Conservation (phyloP, 257 asterid genomes). For the Cruciata laevipes region DNA sequence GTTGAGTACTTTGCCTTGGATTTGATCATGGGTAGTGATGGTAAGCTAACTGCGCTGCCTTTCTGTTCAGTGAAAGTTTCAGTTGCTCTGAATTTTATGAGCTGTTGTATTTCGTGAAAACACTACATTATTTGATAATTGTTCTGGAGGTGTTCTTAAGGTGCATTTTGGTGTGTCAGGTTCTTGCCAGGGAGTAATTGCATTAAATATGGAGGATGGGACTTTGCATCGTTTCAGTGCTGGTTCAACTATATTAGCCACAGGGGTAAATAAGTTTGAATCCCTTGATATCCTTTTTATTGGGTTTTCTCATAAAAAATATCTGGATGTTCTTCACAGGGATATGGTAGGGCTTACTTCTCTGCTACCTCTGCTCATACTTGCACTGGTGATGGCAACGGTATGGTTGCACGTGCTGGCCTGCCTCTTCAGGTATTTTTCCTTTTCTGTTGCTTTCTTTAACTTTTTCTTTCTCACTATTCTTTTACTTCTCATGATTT, state of each 20-base stretch:
- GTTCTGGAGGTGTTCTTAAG: not conserved
- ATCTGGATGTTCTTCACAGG: constrained; percentile 36
- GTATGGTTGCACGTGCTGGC: constrained; percentile 99
- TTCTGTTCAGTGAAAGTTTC: not conserved
- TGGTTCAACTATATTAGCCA: constrained; percentile 84
- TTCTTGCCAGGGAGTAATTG: constrained; percentile 76
- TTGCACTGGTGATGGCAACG: constrained; percentile 99
- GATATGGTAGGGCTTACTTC: constrained; percentile 93
- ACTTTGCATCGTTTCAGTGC: constrained; percentile 90
- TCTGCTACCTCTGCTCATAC: constrained; percentile 99
- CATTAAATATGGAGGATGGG: constrained; percentile 95
- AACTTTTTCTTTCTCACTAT: not conserved
- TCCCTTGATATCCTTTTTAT: not conserved
- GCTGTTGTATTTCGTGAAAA: not conserved
- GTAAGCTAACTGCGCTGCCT: constrained; percentile 31
- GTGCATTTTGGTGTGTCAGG: constrained; percentile 24
- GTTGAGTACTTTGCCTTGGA: constrained; percentile 96
- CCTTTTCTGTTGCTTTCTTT: not conserved
- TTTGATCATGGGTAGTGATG: constrained; percentile 73
- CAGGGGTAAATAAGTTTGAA: constrained; percentile 57
- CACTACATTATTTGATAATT: not conserved
- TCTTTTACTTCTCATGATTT: not conserved
- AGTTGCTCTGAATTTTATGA: not conserved
- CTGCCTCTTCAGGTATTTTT: constrained; percentile 79
- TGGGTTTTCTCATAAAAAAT: not conserved